A percentile compares a stretch with the other conserved stretches of the same genome.
These are phyloP conservation scores for Hericium rajendrae DNA, from an alignment of 768 basidiomycete species.

Conservation along the genomic window DNA sequence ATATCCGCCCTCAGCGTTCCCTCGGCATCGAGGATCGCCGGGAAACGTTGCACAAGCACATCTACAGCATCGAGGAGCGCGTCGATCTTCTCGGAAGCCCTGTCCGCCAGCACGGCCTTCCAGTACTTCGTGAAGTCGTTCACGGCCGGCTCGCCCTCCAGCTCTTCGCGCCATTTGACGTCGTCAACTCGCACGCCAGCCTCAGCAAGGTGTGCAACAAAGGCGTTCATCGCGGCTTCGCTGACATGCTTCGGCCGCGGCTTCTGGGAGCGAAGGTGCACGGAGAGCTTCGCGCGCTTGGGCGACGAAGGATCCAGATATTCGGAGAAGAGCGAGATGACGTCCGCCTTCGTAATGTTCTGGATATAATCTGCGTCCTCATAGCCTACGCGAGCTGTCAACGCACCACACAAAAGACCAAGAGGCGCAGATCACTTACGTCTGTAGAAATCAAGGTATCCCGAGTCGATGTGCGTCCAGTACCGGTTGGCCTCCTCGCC, in stretches of 20 bases:
- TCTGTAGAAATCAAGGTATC: constrained; percentile 80
- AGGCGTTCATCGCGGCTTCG: constrained; percentile 48
- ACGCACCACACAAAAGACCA: neutral
- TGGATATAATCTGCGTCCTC: constrained; percentile 62
- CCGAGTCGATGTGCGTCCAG: constrained; percentile 61
- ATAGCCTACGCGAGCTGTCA: constrained; percentile 35
- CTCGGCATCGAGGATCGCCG: constrained; percentile 42
- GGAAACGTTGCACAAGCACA: constrained; percentile 44
- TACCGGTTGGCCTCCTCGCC: constrained; percentile 67
- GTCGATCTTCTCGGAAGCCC: constrained; percentile 29
- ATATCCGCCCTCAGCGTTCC: constrained; percentile 38
- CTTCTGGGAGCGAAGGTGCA: constrained; percentile 71
- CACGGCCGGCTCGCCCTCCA: constrained; percentile 46
- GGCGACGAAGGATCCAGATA: constrained; percentile 62
- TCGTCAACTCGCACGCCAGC: constrained; percentile 41
- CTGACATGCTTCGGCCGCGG: constrained; percentile 53
- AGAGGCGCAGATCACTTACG: constrained; percentile 38
- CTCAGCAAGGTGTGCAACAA: constrained; percentile 42
- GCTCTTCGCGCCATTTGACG: constrained; percentile 38
- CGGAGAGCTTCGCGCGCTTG: constrained; percentile 72
- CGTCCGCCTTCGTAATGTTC: constrained; percentile 62
- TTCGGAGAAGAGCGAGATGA: constrained; percentile 59
- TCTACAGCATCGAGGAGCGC: constrained; percentile 48
- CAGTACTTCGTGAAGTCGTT: constrained; percentile 61
- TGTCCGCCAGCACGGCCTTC: constrained; percentile 27